Evolutionary conservation across 345 rosid species (phyloP).

Genomic region (Corchorus capsularis): DNA sequence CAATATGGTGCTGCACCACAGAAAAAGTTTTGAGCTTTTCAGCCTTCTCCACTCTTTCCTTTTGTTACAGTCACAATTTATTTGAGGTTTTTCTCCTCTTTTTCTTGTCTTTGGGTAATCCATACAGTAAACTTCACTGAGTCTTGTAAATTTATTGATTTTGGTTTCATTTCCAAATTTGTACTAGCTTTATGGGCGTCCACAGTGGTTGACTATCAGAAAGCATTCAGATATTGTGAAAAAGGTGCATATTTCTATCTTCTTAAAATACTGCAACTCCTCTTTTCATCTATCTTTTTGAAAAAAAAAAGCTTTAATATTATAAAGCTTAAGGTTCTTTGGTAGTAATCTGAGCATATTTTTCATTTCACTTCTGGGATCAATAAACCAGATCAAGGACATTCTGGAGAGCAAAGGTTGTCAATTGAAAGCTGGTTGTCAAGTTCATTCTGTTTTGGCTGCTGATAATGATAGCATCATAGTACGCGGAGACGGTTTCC

Average conservation of each 20-base stretch:
- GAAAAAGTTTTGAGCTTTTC: conserved; percentile 77
- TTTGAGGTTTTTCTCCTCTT: conserved; percentile 56
- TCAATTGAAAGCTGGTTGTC: conserved; percentile 52
- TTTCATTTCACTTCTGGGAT: no score
- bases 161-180: not conserved
- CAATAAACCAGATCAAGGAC: conserved; percentile 49
- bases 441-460: conserved; percentile 48
- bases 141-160: not conserved
- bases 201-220: conserved; percentile 84
- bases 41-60: conserved; percentile 75
- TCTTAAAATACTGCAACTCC: not conserved
- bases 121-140: not conserved
- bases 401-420: conserved; percentile 62
- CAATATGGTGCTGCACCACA: conserved; percentile 77
- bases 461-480: conserved; percentile 32
- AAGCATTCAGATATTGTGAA: conserved; percentile 68
- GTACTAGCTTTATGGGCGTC: conserved; percentile 72
- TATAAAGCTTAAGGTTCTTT: not conserved
- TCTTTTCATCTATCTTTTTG: not conserved
- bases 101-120: not conserved
- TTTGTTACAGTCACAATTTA: conserved; percentile 74
- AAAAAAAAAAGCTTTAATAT: no score
- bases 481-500: conserved; percentile 44
- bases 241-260: conserved; percentile 42
- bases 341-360: not conserved